Evolutionary conservation across 345 rosid genomes (phyloP), one percentile per base, ranked within the genome.

Genomic region (Murraya paniculata): DNA sequence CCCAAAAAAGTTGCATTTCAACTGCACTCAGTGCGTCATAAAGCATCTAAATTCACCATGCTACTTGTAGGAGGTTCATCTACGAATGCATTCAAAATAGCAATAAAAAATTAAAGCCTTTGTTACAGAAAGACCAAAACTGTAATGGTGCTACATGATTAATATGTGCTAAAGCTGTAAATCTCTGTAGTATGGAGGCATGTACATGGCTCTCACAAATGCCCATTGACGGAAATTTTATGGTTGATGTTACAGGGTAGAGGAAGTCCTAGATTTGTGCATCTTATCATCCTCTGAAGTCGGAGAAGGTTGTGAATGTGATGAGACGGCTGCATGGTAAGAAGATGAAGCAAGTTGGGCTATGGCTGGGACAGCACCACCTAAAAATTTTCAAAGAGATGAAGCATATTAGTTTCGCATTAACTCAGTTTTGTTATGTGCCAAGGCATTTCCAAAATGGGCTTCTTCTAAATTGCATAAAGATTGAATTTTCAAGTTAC

Each of bases 331-430:
- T 28, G 99, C 93, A 69, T 82, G 88, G 82, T 89, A 93, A 27
- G 97, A 90, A 53, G 99, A 92, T 55, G 99, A 91, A 24, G 88
- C 92, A 1, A 95, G 90, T 73, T 95, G 99, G 1, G 97, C 94
- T 62, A 93, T 48, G 2, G 98, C 94, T 0, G 95, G 97, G 65
- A 94, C 81, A 4, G 94, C 92, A 80, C 98, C 99, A 78, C 97
- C 98, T 95, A 86, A 68, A 77, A 30, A 71, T 65, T 66, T 80
- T 60, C 35, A 68, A 79, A 35, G 31, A 64, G 57, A 71, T 38
- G 70, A 36, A 68, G 50, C 65, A 6, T 39, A 24, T 72, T 58
- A 36, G 48, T 73, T 25, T 21, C 2, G 10, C 22, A 7, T 57
- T 8, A 6, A 3, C 68, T 82, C 55, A 74, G 70, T n/a, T 45